Evolutionary conservation across 306 rosid species (phyloP).

Genomic region (Canavalia ensiformis): DNA sequence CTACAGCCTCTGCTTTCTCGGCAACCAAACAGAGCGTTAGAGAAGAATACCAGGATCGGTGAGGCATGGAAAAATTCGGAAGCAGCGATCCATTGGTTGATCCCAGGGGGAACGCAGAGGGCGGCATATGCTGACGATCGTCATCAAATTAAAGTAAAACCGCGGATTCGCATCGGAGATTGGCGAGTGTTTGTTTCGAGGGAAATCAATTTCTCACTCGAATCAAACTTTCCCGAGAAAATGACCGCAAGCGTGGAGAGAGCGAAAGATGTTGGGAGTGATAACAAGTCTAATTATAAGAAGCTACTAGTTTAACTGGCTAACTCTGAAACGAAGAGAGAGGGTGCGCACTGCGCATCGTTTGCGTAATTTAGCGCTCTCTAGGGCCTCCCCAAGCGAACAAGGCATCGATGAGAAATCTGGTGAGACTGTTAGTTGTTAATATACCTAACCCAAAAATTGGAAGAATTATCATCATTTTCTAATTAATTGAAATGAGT

Average conservation of each 20-base stretch:
- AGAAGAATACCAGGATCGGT: constrained; percentile 75
- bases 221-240: constrained; percentile 32
- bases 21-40: constrained; percentile 24
- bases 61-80: constrained; percentile 69
- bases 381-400: too few relatives aligned
- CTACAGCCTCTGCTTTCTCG: constrained; percentile 24
- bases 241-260: constrained; percentile 11
- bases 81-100: constrained; percentile 68
- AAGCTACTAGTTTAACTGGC: constrained; percentile 1
- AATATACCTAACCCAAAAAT: background rate
- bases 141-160: constrained; percentile 51
- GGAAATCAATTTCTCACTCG: constrained; percentile 19
- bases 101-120: constrained; percentile 51
- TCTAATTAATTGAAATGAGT: background rate
- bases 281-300: background rate
- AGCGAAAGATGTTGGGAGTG: background rate
- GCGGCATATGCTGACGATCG: constrained; percentile 57
- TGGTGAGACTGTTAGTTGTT: constrained; percentile 38
- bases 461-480: too few relatives aligned
- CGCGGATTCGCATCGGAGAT: constrained; percentile 46
- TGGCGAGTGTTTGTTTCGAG: constrained; percentile 40
- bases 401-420: background rate
- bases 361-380: constrained; percentile 24
- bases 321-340: background rate
- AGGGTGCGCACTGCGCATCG: constrained; percentile 46